Evolutionary conservation across 2,329 filamentous ascomycete species (phyloP), one percentile per base, ranked within the genome.

Genomic region (Ascochyta koolunga): DNA sequence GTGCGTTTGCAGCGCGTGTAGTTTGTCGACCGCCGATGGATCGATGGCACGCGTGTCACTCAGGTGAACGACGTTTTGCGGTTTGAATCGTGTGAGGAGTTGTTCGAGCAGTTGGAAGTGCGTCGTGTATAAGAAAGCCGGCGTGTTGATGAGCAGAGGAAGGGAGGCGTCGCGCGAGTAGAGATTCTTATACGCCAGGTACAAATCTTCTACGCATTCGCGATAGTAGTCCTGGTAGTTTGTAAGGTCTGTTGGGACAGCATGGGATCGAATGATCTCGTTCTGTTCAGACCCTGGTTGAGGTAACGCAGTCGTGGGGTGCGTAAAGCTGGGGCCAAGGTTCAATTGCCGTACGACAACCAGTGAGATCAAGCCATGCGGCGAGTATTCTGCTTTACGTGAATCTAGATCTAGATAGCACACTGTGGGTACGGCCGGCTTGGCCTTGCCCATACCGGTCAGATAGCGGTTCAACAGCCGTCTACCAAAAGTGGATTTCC

Each of bases 381-480:
- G 81, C 0, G 83, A 84, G 68, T 89, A 92, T 67, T 93, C 90
- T 2, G 90, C 89, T 65, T 92, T 89, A 0, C 87, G 88, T 0
- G 89, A 88, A 67, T 95, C 90, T 9, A 93, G 79, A 62, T 95
- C 90, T 6, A 95, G 79, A n/a, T 89, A 77, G 49, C 80, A 81
- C 22, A 88, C 77, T 43, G 73, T 76, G 29, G 68, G 59, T 0
- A 68, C 40, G 5, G 69, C 56, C 27, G 51, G 59, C 15, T 65
- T 62, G 1, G 48, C 61, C 37, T 66, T 72, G 15, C 71, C 70
- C 27, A 69, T 58, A 39, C 77, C 72, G 3, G 85, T 88, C n/a
- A 90, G 72, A 8, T 90, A 75, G 10, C 84, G 82, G 65, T 93
- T 93, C 8, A 82, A 75, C 2, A 93, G 76, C 4, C 91, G 72